Base-by-base conservation (phyloP, 805 yeast species). In the Kuraishia capsulata region DNA sequence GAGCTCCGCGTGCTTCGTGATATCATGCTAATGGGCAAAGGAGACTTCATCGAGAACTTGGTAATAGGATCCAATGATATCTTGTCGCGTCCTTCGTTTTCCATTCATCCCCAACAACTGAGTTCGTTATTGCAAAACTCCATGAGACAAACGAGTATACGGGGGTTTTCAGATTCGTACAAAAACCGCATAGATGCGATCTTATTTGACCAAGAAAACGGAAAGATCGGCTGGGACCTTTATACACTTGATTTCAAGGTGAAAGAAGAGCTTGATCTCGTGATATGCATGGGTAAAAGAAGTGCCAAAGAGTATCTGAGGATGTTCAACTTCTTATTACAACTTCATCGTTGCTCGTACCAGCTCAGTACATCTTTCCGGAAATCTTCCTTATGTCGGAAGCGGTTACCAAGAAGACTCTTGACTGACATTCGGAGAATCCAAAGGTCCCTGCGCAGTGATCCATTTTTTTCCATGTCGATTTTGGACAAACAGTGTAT, bases 321-420 rank as follows among this genome's bases (percentile, higher is more conserved):
- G 47, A 73, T 89, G 45, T 92, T 90, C 65, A 86, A 88, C 48
- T 85, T 87, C 50, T 56, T 92, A 30, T 85, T 96, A 87, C 73
- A 81, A 46, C 60, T 90, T 18, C 75, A 79, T 42, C 79, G 85
- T 44, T 69, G 80, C 13, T 69, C 72, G 16, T 68, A 62, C 48
- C 60, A 76, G 39, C 62, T 83, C 41, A 67, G 68, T 38, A 46
- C 48, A 4, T 62, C 66, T 20, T 77, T 54, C 11, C 53, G 58
- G 43, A 46, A 52, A 33, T 50, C 59, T 2, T 40, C 53, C 35
- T 41, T 37, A 16, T 36, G 35, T 2, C 42, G 48, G 21, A 47
- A 42, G 23, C 41, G 37, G 13, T 19, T 45, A 17, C 43, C 46
- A 19, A 43, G 45, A 38, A 14, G 18, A 17, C 39, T 45, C 13